Conservation (phyloP, 2,329 filamentous ascomycete genomes). For the Tolypocladium nubicola region DNA sequence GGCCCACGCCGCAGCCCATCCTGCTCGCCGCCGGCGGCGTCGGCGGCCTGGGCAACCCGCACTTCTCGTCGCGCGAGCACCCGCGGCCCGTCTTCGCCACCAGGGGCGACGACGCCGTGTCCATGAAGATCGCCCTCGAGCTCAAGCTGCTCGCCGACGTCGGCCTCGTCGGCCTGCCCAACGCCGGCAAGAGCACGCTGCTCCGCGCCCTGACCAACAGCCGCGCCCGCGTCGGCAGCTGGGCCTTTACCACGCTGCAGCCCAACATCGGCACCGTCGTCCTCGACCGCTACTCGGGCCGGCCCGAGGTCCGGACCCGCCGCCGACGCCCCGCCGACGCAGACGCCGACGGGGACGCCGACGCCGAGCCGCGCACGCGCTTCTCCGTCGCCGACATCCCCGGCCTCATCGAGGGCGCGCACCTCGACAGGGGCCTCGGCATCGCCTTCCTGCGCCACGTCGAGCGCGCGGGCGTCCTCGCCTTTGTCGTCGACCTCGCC, state of each 20-base stretch:
- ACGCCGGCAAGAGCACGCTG: constrained; percentile 91
- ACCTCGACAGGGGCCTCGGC: constrained; percentile 83
- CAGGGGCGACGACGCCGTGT: constrained; percentile 69
- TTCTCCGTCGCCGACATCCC: constrained; percentile 96
- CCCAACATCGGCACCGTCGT: constrained; percentile 95
- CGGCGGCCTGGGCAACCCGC: constrained; percentile 85
- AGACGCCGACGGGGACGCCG: constrained; percentile 25
- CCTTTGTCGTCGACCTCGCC: constrained; percentile 82
- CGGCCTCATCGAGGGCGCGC: constrained; percentile 82
- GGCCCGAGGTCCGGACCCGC: constrained; percentile 42
- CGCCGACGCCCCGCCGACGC: constrained; percentile 5
- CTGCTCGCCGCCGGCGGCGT: constrained; percentile 79
- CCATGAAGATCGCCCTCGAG: constrained; percentile 74
- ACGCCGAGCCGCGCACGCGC: constrained; percentile 52
- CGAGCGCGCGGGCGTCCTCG: constrained; percentile 83
- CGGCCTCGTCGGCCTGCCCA: constrained; percentile 86
- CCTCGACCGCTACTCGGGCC: constrained; percentile 74
- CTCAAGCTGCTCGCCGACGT: constrained; percentile 93
- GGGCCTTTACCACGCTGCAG: constrained; percentile 93
- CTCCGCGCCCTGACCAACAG: constrained; percentile 81
- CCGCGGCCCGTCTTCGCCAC: constrained; percentile 80
- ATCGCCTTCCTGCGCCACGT: constrained; percentile 90
- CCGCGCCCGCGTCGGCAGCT: constrained; percentile 79
- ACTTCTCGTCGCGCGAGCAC: constrained; percentile 71
- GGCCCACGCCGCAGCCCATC: constrained; percentile 72